phyloP scores from a whole-genome alignment of 371 early-diverging fungal genomes.

The Mortierella sp. region DNA sequence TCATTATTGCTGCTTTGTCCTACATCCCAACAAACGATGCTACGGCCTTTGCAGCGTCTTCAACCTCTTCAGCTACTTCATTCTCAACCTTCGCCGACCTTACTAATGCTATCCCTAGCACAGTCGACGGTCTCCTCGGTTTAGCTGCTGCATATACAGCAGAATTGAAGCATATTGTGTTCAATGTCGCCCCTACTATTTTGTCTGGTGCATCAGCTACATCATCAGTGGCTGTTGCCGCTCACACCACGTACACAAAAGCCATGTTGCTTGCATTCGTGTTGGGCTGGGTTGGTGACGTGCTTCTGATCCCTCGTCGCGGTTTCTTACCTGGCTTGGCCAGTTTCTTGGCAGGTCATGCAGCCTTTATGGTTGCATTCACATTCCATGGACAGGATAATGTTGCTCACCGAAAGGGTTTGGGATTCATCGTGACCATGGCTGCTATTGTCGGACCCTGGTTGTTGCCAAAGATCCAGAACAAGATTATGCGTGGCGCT shows the following conservation, averaged over 20 bases:
- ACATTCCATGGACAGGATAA: constrained; percentile 53
- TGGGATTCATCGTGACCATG: constrained; percentile 36
- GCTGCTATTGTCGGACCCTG: constrained; percentile 45
- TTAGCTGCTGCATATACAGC: constrained; percentile 8
- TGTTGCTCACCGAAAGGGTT: constrained; percentile 21
- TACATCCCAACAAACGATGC: constrained; percentile 27
- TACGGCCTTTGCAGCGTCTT: constrained; percentile 13
- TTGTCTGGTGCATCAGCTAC: background rate
- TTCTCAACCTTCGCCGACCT: constrained; percentile 9
- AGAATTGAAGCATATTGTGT: constrained; percentile 32
- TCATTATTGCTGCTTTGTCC: constrained; percentile 45
- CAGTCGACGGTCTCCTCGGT: background rate
- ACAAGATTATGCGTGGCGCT: constrained; percentile 52
- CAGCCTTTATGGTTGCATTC: constrained; percentile 55
- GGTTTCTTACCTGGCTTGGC: constrained; percentile 52
- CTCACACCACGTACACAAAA: constrained; percentile 44
- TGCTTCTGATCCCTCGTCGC: constrained; percentile 34
- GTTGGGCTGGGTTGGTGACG: constrained; percentile 47
- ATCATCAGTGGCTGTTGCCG: background rate
- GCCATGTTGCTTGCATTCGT: constrained; percentile 51
- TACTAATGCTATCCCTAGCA: constrained; percentile 8
- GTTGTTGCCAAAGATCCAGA: constrained; percentile 55
- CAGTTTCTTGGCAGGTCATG: constrained; percentile 53
- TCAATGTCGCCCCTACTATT: constrained; percentile 37
- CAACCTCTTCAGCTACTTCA: constrained; percentile 15